Percentiles rank a stretch among this genome's conserved stretches.
phyloP scores from a whole-genome alignment of 345 rosid genomes.

The Hibiscus trionum region DNA sequence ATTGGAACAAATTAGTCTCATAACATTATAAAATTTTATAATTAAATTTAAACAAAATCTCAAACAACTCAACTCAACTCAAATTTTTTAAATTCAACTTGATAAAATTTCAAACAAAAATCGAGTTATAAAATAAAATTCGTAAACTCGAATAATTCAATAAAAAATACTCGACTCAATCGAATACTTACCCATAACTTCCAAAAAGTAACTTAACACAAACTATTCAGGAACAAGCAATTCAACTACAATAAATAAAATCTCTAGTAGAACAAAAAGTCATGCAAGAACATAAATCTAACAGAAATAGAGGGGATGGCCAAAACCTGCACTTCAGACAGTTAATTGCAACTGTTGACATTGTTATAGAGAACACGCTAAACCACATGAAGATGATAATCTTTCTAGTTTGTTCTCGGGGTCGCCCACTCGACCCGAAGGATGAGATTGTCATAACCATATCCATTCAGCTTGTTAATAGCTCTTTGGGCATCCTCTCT shows the following conservation, averaged over 20 bases:
- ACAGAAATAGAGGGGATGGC: background rate
- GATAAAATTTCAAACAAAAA: too few species aligned
- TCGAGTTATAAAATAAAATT: too few species aligned
- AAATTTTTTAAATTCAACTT: too few species aligned
- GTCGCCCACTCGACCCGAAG: constrained; percentile 31
- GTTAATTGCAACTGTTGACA: background rate
- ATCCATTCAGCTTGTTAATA: constrained; percentile 31
- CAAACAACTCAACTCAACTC: too few species aligned
- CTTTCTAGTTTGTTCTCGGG: constrained; percentile 13
- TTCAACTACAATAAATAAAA: background rate
- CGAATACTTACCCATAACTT: background rate
- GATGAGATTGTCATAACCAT: constrained; percentile 40
- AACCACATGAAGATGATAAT: background rate
- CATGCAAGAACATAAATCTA: background rate
- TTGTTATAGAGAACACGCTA: background rate
- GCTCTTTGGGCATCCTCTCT: constrained; percentile 31
- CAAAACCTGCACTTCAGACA: constrained; percentile 1
- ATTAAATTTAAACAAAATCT: too few species aligned
- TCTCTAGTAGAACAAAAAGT: background rate
- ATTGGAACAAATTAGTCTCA: too few species aligned
- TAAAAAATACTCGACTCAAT: too few species aligned
- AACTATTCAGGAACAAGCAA: background rate
- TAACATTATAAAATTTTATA: too few species aligned
- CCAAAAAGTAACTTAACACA: background rate
- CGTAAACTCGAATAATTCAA: too few species aligned